Evolutionary conservation across 2,329 filamentous ascomycete species (phyloP).

Genomic region (Pseudogymnoascus verrucosus): DNA sequence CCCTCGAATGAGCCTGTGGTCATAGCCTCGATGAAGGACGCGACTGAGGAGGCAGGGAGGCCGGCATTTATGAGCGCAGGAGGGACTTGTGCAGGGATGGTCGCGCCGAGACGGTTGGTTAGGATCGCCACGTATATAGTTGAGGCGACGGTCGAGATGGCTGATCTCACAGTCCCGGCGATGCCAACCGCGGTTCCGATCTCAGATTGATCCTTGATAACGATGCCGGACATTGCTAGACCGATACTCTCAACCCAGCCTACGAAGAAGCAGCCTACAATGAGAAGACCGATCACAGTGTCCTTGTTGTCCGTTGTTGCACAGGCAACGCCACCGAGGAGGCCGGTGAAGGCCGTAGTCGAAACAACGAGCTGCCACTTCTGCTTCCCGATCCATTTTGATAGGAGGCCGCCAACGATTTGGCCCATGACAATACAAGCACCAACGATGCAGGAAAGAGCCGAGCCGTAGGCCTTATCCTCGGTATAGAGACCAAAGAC

Average conservation of each 20-base stretch:
- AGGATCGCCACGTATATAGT: slow-evolving; percentile 31
- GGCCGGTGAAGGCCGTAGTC: slow-evolving; percentile 25
- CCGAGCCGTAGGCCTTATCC: slow-evolving; percentile 10
- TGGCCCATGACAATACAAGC: slow-evolving; percentile 11
- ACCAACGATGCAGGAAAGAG: slow-evolving; percentile 13
- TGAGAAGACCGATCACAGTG: slow-evolving; percentile 28
- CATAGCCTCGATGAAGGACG: slow-evolving; percentile 29
- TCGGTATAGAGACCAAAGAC: slow-evolving; percentile 16
- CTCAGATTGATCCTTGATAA: slow-evolving; percentile 28
- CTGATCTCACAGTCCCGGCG: slow-evolving; percentile 31
- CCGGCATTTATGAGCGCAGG: slow-evolving; percentile 31
- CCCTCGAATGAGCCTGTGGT: slow-evolving; percentile 24
- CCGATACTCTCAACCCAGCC: slow-evolving; percentile 31
- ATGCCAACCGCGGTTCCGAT: slow-evolving; percentile 30
- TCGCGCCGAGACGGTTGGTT: slow-evolving; percentile 27
- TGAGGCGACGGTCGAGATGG: slow-evolving; percentile 28
- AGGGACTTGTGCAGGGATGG: slow-evolving; percentile 27
- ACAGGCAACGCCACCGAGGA: slow-evolving; percentile 25
- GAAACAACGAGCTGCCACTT: slow-evolving; percentile 30
- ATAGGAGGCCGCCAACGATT: slow-evolving; percentile 26
- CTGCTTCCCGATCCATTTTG: slow-evolving; percentile 31
- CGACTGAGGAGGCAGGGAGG: slow-evolving; percentile 29
- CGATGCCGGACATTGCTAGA: slow-evolving; percentile 30
- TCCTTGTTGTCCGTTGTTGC: slow-evolving; percentile 23
- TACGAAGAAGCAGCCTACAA: slow-evolving; percentile 25